A percentile compares a stretch with the other conserved stretches of the same genome.
phyloP scores from a whole-genome alignment of 768 basidiomycete genomes.

The Lactarius sanguifluus region DNA sequence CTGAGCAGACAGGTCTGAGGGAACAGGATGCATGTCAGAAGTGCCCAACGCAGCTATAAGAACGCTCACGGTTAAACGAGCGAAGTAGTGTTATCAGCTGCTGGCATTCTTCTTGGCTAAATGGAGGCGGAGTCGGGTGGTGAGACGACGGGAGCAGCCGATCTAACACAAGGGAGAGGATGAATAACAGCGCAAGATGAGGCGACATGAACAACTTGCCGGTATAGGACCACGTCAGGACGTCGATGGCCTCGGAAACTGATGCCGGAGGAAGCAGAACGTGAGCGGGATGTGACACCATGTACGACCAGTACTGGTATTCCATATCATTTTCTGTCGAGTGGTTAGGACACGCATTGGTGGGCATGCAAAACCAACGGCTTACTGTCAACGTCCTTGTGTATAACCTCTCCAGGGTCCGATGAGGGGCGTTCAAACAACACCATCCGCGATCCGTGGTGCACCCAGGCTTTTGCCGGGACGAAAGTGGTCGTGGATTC shows the following conservation, averaged over 20 bases:
- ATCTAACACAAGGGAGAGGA: constrained; percentile 42
- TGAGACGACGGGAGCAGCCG: constrained; percentile 63
- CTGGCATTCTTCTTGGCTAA: constrained; percentile 74
- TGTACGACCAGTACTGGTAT: constrained; percentile 79
- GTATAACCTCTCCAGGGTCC: constrained; percentile 30
- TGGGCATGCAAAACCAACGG: constrained; percentile 1
- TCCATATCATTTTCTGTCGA: constrained; percentile 66
- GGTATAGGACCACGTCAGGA: constrained; percentile 78
- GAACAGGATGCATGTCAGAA: not conserved
- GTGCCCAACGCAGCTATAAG: constrained; percentile 1
- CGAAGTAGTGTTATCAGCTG: constrained; percentile 64
- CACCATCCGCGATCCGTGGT: constrained; percentile 59
- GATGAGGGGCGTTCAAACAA: constrained; percentile 45
- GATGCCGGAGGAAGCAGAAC: constrained; percentile 54
- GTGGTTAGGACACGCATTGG: not conserved
- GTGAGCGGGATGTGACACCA: constrained; percentile 80
- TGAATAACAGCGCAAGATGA: not conserved
- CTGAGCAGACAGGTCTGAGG: constrained; percentile 11
- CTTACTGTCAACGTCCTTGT: constrained; percentile 46
- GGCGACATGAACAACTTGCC: constrained; percentile 40
- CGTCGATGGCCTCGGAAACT: constrained; percentile 68
- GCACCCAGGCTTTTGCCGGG: constrained; percentile 58
- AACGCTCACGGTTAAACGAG: constrained; percentile 38
- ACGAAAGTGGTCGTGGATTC: constrained; percentile 38
- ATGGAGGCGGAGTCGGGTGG: constrained; percentile 58